These are phyloP conservation scores for Aspergillus pseudotamarii DNA, from an alignment of 2,329 filamentous ascomycete genomes.

Conservation along the genomic window DNA sequence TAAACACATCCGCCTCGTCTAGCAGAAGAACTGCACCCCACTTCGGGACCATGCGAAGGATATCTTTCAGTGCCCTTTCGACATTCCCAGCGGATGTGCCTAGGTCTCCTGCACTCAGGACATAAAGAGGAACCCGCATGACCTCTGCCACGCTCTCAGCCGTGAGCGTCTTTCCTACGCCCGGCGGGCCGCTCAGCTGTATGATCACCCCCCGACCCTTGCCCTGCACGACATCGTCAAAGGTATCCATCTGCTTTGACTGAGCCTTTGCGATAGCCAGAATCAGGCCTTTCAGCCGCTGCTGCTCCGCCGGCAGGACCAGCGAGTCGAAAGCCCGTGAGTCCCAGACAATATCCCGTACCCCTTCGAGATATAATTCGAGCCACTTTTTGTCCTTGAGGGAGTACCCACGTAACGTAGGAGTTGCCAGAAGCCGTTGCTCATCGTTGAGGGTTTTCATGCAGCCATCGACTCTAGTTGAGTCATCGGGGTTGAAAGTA, in stretches of 20 bases:
- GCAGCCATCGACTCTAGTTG: conserved; percentile 25
- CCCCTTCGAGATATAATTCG: conserved; percentile 42
- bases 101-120: conserved; percentile 53
- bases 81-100: conserved; percentile 47
- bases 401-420: conserved; percentile 52
- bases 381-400: conserved; percentile 44
- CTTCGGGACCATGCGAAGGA: conserved; percentile 52
- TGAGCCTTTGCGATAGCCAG: conserved; percentile 51
- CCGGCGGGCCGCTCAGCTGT: conserved; percentile 54
- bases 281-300: conserved; percentile 48
- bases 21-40: conserved; percentile 58
- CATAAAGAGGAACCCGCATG: conserved; percentile 54
- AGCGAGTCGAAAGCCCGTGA: conserved; percentile 50
- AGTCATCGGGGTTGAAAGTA: conserved; percentile 48
- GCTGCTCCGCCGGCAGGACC: conserved; percentile 49
- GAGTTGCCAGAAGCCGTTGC: conserved; percentile 45
- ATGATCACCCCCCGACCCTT: conserved; percentile 58
- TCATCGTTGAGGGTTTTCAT: conserved; percentile 40
- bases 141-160: conserved; percentile 55
- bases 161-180: conserved; percentile 58
- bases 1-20: conserved; percentile 48
- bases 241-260: conserved; percentile 38
- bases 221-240: conserved; percentile 56
- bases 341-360: conserved; percentile 50
- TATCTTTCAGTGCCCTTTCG: conserved; percentile 48